phyloP scores from a whole-genome alignment of 2,329 filamentous ascomycete species.

The Ophiostoma triangulosporum region DNA sequence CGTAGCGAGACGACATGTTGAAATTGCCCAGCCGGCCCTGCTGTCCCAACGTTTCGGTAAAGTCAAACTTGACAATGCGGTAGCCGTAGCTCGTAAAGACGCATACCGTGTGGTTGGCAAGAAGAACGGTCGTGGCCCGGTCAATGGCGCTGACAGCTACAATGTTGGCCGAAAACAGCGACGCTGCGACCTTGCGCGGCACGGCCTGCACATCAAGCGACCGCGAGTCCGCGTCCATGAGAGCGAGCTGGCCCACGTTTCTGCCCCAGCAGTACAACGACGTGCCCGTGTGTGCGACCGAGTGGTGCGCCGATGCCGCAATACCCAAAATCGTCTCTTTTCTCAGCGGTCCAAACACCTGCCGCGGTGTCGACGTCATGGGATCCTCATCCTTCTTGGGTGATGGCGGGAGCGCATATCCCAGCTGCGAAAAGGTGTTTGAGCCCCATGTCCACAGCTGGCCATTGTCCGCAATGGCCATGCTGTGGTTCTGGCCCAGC shows the following conservation, averaged over 20 bases:
- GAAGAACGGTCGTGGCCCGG: constrained; percentile 69
- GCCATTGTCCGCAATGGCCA: constrained; percentile 75
- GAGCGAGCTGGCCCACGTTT: constrained; percentile 82
- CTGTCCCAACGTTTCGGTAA: constrained; percentile 51
- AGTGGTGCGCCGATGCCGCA: constrained; percentile 83
- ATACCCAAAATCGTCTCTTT: constrained; percentile 70
- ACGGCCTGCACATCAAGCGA: constrained; percentile 72
- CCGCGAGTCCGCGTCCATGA: constrained; percentile 89
- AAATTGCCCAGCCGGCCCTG: constrained; percentile 49
- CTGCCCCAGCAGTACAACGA: constrained; percentile 90
- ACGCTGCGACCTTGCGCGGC: constrained; percentile 79
- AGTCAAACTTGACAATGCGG: constrained; percentile 73
- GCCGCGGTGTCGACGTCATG: constrained; percentile 66
- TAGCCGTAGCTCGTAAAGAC: constrained; percentile 95
- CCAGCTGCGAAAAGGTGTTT: constrained; percentile 74
- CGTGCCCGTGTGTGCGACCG: constrained; percentile 68
- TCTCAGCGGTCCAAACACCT: constrained; percentile 85
- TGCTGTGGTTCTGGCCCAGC: constrained; percentile 79
- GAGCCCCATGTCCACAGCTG: constrained; percentile 92
- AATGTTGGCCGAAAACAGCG: constrained; percentile 61
- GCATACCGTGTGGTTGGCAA: constrained; percentile 80
- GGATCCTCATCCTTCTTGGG: constrained; percentile 65
- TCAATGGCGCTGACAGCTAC: constrained; percentile 77
- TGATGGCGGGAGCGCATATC: constrained; percentile 61
- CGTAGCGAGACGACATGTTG: constrained; percentile 51